Evolutionary conservation across 768 basidiomycete genomes (phyloP).

Genomic region (Mycena olivaceomarginata): DNA sequence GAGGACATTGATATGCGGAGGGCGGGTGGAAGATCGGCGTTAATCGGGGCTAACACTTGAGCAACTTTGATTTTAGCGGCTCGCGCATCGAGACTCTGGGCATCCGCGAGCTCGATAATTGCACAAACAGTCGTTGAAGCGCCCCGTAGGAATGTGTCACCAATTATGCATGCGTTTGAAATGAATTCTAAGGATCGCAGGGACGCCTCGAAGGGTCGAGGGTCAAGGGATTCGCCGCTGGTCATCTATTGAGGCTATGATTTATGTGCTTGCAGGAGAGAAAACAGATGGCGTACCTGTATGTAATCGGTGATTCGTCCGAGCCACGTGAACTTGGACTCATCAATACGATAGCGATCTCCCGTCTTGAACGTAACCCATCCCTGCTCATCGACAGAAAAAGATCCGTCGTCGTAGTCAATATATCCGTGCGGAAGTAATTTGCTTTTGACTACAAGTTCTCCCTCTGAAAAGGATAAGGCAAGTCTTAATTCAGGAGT

Average conservation of each 20-base stretch:
- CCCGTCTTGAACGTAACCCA: slow-evolving; percentile 39
- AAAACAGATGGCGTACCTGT: slow-evolving; percentile 19
- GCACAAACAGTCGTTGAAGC: slow-evolving; percentile 40
- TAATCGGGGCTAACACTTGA: slow-evolving; percentile 32
- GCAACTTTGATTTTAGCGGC: slow-evolving; percentile 16
- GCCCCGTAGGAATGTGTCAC: slow-evolving; percentile 34
- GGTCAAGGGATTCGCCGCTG: slow-evolving; percentile 41
- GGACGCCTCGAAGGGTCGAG: slow-evolving; percentile 31
- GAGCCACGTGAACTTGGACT: slow-evolving; percentile 33
- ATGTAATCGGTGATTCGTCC: slow-evolving; percentile 42
- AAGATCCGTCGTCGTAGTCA: slow-evolving; percentile 33
- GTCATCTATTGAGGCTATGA: slow-evolving; percentile 28
- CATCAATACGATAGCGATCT: slow-evolving; percentile 27
- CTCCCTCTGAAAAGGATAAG: slow-evolving; percentile 32
- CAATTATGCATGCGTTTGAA: slow-evolving; percentile 37
- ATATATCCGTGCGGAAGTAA: slow-evolving; percentile 37
- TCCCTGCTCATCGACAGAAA: slow-evolving; percentile 34
- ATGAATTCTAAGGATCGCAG: slow-evolving; percentile 28
- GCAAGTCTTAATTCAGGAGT: not conserved
- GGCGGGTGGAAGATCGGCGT: slow-evolving; percentile 36
- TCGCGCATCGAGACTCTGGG: slow-evolving; percentile 8
- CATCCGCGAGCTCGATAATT: slow-evolving; percentile 39
- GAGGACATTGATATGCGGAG: slow-evolving; percentile 38
- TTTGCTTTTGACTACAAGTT: slow-evolving; percentile 41
- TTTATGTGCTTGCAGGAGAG: not conserved